phyloP scores from a whole-genome alignment of 768 basidiomycete genomes.

The Dacryopinax primogenitus region DNA sequence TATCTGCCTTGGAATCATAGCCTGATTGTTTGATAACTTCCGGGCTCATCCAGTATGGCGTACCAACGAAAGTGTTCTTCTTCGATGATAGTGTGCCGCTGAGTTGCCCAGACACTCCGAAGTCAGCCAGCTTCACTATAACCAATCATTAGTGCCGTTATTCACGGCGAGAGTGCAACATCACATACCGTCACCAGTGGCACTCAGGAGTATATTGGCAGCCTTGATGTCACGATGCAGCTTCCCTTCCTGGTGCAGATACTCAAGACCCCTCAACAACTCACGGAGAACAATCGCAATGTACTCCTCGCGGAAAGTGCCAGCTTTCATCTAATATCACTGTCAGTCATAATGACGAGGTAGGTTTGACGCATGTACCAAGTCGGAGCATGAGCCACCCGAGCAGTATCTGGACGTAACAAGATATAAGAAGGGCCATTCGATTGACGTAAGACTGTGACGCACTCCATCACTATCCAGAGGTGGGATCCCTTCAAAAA shows the following conservation, averaged over 20 bases:
- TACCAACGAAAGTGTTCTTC: conserved; percentile 97
- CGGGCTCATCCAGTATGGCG: conserved; percentile 99
- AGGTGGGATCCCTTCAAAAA: conserved; percentile 90
- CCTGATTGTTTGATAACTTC: conserved; percentile 99
- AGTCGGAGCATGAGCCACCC: conserved; percentile 92
- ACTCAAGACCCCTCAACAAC: conserved; percentile 81
- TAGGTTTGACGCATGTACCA: conserved; percentile 41
- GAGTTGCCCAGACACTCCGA: conserved; percentile 95
- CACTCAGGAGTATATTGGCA: conserved; percentile 85
- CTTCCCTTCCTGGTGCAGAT: conserved; percentile 91
- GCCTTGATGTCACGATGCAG: conserved; percentile 99
- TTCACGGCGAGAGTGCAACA: background rate
- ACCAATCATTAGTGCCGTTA: background rate
- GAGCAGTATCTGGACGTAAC: conserved; percentile 65
- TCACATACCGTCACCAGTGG: conserved; percentile 53
- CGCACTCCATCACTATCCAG: conserved; percentile 98
- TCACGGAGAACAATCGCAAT: conserved; percentile 95
- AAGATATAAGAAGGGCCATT: background rate
- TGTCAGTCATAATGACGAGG: conserved; percentile 6
- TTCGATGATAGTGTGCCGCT: conserved; percentile 84
- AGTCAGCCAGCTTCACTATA: conserved; percentile 88
- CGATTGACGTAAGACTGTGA: conserved; percentile 15
- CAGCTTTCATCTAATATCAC: conserved; percentile 78
- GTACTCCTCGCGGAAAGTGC: conserved; percentile 94
- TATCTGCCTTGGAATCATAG: conserved; percentile 97